Evolutionary conservation across 1,284 basidiomycete genomes (phyloP).

Genomic region (Tausonia pullulans): DNA sequence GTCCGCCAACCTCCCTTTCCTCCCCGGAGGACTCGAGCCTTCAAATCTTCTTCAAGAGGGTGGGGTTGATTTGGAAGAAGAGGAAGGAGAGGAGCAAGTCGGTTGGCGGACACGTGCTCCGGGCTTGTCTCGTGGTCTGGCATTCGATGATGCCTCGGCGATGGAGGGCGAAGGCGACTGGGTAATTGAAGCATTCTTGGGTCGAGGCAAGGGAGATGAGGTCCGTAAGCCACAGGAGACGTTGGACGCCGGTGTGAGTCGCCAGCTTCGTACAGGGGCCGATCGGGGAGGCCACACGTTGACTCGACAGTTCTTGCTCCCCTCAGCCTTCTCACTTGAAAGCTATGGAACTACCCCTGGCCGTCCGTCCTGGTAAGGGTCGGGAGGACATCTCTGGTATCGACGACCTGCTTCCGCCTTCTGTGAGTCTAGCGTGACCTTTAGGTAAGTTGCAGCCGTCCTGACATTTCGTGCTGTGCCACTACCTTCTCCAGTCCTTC

Average conservation of each 20-base stretch:
- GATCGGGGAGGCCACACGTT: no score
- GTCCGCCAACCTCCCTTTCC: constrained; percentile 80
- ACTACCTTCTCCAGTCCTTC: constrained; percentile 13
- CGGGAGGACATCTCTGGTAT: constrained; percentile 41
- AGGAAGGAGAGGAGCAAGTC: constrained; percentile 30
- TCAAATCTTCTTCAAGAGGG: constrained; percentile 23
- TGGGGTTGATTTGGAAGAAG: constrained; percentile 36
- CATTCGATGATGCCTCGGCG: constrained; percentile 20
- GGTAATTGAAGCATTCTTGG: constrained; percentile 31
- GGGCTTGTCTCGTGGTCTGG: constrained; percentile 27
- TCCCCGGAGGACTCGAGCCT: constrained; percentile 64
- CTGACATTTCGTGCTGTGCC: background rate
- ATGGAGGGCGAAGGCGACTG: constrained; percentile 2
- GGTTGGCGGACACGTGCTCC: constrained; percentile 32
- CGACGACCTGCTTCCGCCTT: constrained; percentile 68
- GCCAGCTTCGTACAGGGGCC: constrained; percentile 22
- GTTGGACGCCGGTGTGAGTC: constrained; percentile 20
- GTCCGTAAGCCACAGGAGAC: constrained; percentile 28
- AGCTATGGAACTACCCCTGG: no score
- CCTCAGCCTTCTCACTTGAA: no score
- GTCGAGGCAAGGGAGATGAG: constrained; percentile 28
- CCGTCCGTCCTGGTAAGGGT: constrained; percentile 1
- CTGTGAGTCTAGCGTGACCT: constrained; percentile 41
- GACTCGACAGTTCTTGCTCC: no score
- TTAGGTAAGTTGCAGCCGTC: background rate